Conservation (phyloP, 805 yeast genomes). For the Starmerella vitae region DNA sequence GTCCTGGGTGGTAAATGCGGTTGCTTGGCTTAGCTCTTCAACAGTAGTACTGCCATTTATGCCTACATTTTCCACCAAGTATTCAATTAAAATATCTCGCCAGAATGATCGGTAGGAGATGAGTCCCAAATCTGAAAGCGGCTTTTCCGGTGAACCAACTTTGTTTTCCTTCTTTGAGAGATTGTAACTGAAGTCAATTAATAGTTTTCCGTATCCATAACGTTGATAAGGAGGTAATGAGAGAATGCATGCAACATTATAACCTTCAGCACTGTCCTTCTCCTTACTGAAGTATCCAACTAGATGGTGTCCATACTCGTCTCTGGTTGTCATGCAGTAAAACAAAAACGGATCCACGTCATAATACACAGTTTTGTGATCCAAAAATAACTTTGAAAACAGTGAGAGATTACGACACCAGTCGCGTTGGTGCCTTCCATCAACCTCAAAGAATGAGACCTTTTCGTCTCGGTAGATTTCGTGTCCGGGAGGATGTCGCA, state of each 20-base stretch:
- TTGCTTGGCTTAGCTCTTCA: conserved; percentile 73
- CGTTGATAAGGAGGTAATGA: conserved; percentile 94
- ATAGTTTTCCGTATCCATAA: conserved; percentile 80
- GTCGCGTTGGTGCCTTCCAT: conserved; percentile 87
- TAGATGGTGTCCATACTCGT: conserved; percentile 83
- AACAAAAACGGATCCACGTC: conserved; percentile 97
- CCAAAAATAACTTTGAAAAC: conserved; percentile 77
- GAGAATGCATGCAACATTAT: conserved; percentile 92
- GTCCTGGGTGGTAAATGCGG: conserved; percentile 95
- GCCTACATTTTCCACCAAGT: conserved; percentile 47
- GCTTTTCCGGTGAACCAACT: conserved; percentile 95
- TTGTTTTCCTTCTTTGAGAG: conserved; percentile 77
- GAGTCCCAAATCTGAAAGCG: conserved; percentile 85
- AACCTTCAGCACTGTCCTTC: conserved; percentile 87
- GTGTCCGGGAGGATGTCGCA: conserved; percentile 96
- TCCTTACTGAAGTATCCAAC: conserved; percentile 97
- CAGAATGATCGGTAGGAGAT: conserved; percentile 89
- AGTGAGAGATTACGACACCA: conserved; percentile 96
- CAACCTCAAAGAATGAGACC: conserved; percentile 92
- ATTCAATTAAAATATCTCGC: conserved; percentile 75
- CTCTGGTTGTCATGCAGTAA: conserved; percentile 86
- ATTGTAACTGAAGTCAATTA: conserved; percentile 89
- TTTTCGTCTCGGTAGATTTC: conserved; percentile 88
- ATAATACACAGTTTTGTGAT: conserved; percentile 90
- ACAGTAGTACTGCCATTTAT: conserved; percentile 56